These are phyloP conservation scores for Vachellia pachyceras DNA, from an alignment of 306 rosid genomes.

Conservation along the genomic window DNA sequence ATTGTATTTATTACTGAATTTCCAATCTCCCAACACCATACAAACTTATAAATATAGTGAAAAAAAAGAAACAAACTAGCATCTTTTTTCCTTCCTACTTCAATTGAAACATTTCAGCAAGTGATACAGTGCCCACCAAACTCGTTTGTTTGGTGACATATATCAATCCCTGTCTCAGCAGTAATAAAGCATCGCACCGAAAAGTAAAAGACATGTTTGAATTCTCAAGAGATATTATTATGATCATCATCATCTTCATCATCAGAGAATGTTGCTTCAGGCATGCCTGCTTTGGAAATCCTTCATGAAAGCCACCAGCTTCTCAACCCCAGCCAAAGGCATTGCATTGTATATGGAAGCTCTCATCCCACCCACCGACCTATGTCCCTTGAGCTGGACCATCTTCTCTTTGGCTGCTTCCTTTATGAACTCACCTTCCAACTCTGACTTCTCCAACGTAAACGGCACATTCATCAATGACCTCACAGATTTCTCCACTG, in stretches of 20 bases:
- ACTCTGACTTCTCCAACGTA: constrained; percentile 80
- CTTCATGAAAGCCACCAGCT: constrained; percentile 95
- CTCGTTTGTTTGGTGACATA: not conserved
- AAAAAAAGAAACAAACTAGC: not conserved
- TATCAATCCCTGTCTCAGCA: not conserved
- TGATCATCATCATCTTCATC: too few relatives aligned
- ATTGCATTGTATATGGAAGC: constrained; percentile 97
- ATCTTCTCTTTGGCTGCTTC: constrained; percentile 89
- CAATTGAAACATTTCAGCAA: not conserved
- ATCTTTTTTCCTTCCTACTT: not conserved
- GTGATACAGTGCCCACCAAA: not conserved
- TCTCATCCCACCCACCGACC: constrained; percentile 96
- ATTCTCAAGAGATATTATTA: not conserved
- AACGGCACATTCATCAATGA: constrained; percentile 97
- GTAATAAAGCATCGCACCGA: not conserved
- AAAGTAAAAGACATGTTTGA: not conserved
- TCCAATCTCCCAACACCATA: not conserved
- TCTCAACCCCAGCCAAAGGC: constrained; percentile 96
- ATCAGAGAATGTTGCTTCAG: constrained; percentile 27
- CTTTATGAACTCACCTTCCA: constrained; percentile 87
- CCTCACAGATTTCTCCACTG: constrained; percentile 87
- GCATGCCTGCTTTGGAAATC: constrained; percentile 85
- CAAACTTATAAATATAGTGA: too few relatives aligned
- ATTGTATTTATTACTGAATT: not conserved
- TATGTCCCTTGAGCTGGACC: constrained; percentile 97